Evolutionary conservation across 257 asterid species (phyloP).

Genomic region (Solanum chmielewskii): DNA sequence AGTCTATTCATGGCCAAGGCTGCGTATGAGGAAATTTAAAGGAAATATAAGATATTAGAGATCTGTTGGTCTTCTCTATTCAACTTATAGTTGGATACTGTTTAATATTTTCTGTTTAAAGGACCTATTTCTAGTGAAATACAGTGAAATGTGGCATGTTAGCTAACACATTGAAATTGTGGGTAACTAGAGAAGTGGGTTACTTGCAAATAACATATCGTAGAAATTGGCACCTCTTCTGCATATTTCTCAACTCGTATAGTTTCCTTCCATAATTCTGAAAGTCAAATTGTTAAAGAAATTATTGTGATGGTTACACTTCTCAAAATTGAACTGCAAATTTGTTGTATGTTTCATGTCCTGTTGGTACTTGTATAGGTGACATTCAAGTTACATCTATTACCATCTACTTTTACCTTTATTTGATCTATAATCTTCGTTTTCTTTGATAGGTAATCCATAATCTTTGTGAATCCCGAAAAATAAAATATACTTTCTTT

Average conservation of each 20-base stretch:
- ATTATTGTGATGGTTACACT: not conserved
- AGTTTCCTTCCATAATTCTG: not conserved
- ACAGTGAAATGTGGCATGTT: not conserved
- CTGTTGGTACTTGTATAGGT: not conserved
- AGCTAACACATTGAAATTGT: not conserved
- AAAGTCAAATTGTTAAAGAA: not conserved
- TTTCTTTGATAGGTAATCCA: not conserved
- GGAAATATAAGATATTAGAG: not conserved
- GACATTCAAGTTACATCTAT: not conserved
- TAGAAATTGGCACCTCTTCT: not conserved
- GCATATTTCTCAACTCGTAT: not conserved
- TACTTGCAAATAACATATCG: not conserved
- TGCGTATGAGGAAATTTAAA: not conserved
- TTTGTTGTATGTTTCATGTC: not conserved
- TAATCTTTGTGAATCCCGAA: not conserved
- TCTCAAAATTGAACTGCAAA: not conserved
- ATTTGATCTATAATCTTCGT: not conserved
- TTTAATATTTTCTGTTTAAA: not conserved
- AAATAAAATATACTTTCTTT: not conserved
- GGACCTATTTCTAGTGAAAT: not conserved
- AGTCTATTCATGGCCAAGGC: not conserved
- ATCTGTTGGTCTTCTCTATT: not conserved
- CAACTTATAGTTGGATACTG: not conserved
- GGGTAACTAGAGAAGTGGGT: not conserved
- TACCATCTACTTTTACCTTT: not conserved